Evolutionary conservation across 2,329 filamentous ascomycete species (phyloP).

Genomic region (Alternaria triticimaculans): DNA sequence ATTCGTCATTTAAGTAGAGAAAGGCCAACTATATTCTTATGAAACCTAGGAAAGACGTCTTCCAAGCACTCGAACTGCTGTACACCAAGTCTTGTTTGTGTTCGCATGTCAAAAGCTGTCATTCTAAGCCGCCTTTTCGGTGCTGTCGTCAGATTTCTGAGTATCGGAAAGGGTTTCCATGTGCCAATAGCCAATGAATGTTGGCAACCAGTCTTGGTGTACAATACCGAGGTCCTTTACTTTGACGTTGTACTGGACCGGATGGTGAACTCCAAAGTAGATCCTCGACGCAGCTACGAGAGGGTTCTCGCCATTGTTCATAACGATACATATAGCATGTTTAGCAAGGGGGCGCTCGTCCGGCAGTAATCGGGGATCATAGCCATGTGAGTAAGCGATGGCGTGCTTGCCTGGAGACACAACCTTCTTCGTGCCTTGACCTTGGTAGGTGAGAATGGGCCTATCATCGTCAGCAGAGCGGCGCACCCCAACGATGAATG

Average conservation of each 20-base stretch:
- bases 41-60: too few species aligned
- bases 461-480: background rate
- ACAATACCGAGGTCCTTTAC: conserved; percentile 50
- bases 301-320: background rate
- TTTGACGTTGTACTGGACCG: conserved; percentile 53
- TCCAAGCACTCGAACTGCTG: too few species aligned
- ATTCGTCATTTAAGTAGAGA: too few species aligned
- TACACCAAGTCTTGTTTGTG: too few species aligned
- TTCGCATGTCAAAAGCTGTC: too few species aligned
- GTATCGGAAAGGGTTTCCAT: conserved; percentile 4
- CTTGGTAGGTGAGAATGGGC: conserved; percentile 16
- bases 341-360: conserved; percentile 47
- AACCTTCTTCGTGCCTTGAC: conserved; percentile 13
- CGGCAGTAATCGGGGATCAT: conserved; percentile 8
- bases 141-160: background rate
- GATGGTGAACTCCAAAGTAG: conserved; percentile 46
- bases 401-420: conserved; percentile 42
- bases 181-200: conserved; percentile 15
- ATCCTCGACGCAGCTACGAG: conserved; percentile 28
- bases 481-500: too few species aligned
- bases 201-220: conserved; percentile 23
- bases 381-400: conserved; percentile 38
- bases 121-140: background rate
- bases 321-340: conserved; percentile 41
- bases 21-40: too few species aligned